phyloP scores from a whole-genome alignment of 768 basidiomycete genomes.

The Mycena crocata region DNA sequence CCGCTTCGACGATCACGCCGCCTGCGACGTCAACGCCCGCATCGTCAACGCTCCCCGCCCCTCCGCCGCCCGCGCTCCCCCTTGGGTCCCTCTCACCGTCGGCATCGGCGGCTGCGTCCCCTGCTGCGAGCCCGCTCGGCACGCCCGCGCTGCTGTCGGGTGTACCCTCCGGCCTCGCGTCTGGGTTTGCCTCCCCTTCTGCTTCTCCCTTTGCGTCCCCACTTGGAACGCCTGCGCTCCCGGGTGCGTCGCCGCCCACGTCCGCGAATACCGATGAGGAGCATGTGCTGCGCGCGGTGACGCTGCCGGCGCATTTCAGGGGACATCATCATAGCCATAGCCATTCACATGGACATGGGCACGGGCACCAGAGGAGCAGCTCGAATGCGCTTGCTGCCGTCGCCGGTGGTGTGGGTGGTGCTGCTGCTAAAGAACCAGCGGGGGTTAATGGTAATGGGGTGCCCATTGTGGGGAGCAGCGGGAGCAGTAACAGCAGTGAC shows the following conservation, averaged over 20 bases:
- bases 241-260: constrained; percentile 6
- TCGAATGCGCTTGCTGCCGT: constrained; percentile 30
- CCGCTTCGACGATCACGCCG: neutral
- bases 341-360: constrained; percentile 22
- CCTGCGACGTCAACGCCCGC: neutral
- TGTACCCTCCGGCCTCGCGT: neutral
- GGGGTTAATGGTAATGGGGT: neutral
- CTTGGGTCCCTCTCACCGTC: neutral
- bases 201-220: constrained; percentile 14
- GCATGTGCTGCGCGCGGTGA: constrained; percentile 41
- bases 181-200: no score
- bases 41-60: neutral
- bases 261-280: constrained; percentile 41
- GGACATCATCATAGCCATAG: constrained; percentile 39
- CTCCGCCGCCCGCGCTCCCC: neutral
- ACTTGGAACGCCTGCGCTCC: constrained; percentile 14
- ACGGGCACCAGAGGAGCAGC: constrained; percentile 33
- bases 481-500: neutral
- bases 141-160: neutral
- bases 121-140: neutral
- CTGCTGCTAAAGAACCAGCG: neutral
- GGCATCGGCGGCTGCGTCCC: neutral
- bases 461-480: neutral
- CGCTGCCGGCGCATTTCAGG: constrained; percentile 48
- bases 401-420: neutral